Evolutionary conservation across 2,329 filamentous ascomycete genomes (phyloP).

Genomic region (Myriosclerotinia scirpicola): DNA sequence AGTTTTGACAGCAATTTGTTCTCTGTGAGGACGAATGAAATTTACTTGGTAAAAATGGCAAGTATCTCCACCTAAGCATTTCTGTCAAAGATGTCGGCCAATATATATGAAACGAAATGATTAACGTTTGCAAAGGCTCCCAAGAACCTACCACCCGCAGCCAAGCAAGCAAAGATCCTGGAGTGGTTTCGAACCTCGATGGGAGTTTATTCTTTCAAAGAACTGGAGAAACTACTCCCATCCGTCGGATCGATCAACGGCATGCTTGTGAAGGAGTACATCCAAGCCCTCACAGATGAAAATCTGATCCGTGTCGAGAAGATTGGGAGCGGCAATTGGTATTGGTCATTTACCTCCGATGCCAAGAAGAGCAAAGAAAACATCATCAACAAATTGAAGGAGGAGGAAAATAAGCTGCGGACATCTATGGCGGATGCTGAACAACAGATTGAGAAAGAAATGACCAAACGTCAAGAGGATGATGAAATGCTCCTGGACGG

Average conservation of each 20-base stretch:
- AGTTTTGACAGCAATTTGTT: background rate
- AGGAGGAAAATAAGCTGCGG: constrained; percentile 40
- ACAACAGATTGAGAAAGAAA: constrained; percentile 42
- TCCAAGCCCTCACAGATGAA: constrained; percentile 62
- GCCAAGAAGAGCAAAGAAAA: constrained; percentile 49
- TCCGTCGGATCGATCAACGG: constrained; percentile 61
- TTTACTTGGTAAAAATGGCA: constrained; percentile 5
- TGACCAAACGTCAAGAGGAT: constrained; percentile 39
- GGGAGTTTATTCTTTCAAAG: constrained; percentile 64
- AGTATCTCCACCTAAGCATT: constrained; percentile 3
- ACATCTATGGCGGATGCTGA: constrained; percentile 41
- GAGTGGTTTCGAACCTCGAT: constrained; percentile 59
- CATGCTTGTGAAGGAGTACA: constrained; percentile 67
- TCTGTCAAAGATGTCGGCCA: background rate
- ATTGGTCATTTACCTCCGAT: constrained; percentile 65
- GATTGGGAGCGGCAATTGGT: constrained; percentile 71
- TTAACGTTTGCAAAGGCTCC: constrained; percentile 43
- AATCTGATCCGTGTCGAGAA: constrained; percentile 64
- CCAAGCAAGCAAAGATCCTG: constrained; percentile 59
- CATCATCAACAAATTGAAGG: constrained; percentile 42
- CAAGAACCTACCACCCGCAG: constrained; percentile 55
- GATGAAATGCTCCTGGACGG: constrained; percentile 39
- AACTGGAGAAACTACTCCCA: constrained; percentile 64
- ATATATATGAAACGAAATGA: constrained; percentile 13
- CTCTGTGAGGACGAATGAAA: background rate